Base-by-base conservation (phyloP, 2,329 filamentous ascomycete species). In the Pyrenophora seminiperda region DNA sequence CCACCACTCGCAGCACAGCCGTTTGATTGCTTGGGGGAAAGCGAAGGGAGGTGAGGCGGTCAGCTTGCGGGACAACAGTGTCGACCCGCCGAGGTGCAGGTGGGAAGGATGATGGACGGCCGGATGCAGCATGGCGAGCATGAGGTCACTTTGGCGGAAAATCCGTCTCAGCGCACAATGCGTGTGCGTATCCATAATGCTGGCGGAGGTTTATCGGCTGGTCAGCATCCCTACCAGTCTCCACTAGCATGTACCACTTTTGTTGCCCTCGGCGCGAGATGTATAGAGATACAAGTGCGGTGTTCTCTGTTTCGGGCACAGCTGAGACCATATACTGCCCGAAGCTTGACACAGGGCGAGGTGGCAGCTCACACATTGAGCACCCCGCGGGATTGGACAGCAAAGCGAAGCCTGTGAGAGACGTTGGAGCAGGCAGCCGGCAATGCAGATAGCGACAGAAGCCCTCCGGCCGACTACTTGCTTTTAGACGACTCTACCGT, bases 21-120 rank as follows among this genome's bases (percentile, higher is more conserved):
- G 53, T 61, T 62, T 60, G 56, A 55, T 53, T 56, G 59, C 53
- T 49, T 58, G 49, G 46, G 41, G 47, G 20, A 34, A 34, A 27
- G 32, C 39, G n/a, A n/a, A 54, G 41, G 50, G 48, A 54, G 50
- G 43, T 41, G 59, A 66, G 66, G 67, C 66, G 67, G 66, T 70
- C 65, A 70, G 63, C 58, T 40, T 52, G 29, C 41, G 49, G 14
- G 54, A 62, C 60, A 64, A 38, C 60, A 54, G 46, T 46, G 48
- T 45, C 34, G 51, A 55, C 50, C 48, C 55, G 58, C 53, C 47
- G 30, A 47, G 39, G 38, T 58, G 58, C 58, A 59, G 50, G 7
- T 27, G 57, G 47, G 32, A 53, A 43, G 51, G 55, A 56, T 48
- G 18, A 31, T 53, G 50, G 50, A 17, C 10, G 15, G 19, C 50